Evolutionary conservation across 139 green algal genomes (phyloP).

Genomic region (Micractinium sp.): DNA sequence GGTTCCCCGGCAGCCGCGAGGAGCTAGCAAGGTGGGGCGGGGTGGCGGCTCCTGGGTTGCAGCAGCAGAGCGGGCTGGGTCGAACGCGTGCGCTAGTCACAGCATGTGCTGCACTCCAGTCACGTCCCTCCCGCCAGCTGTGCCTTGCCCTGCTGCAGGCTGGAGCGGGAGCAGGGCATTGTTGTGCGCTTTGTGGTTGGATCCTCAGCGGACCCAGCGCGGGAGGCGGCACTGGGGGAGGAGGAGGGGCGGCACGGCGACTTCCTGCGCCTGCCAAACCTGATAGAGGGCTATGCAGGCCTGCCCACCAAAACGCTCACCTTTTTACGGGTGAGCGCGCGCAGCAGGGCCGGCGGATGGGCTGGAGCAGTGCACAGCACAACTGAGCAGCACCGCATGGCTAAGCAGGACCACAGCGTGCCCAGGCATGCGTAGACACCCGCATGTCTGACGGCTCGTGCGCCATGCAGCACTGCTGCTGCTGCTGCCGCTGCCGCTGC

Average conservation of each 20-base stretch:
- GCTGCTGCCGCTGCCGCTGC: too few relatives aligned
- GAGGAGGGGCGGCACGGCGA: slow-evolving; percentile 54
- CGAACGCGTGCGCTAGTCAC: too few relatives aligned
- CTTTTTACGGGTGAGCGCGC: slow-evolving; percentile 58
- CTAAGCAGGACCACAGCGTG: too few relatives aligned
- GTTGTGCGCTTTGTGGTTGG: slow-evolving; percentile 73
- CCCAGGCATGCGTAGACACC: too few relatives aligned
- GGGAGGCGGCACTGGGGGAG: slow-evolving; percentile 42
- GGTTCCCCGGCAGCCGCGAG: slow-evolving; percentile 53
- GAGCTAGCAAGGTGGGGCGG: slow-evolving; percentile 1
- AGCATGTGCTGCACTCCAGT: neutral
- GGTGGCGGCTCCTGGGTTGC: too few relatives aligned
- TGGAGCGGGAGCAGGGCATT: slow-evolving; percentile 54
- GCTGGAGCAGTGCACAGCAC: too few relatives aligned
- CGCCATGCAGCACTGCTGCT: too few relatives aligned
- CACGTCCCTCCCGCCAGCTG: too few relatives aligned
- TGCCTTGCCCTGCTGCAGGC: neutral
- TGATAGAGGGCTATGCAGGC: slow-evolving; percentile 69
- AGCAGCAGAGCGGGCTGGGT: too few relatives aligned
- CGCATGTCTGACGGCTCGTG: too few relatives aligned
- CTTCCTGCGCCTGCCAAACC: slow-evolving; percentile 61
- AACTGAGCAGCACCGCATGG: too few relatives aligned
- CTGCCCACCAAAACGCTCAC: slow-evolving; percentile 74
- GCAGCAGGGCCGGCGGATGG: too few relatives aligned
- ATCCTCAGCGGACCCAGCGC: slow-evolving; percentile 26